phyloP scores from a whole-genome alignment of 768 basidiomycete species.

The Rossbeevera mucosa region DNA sequence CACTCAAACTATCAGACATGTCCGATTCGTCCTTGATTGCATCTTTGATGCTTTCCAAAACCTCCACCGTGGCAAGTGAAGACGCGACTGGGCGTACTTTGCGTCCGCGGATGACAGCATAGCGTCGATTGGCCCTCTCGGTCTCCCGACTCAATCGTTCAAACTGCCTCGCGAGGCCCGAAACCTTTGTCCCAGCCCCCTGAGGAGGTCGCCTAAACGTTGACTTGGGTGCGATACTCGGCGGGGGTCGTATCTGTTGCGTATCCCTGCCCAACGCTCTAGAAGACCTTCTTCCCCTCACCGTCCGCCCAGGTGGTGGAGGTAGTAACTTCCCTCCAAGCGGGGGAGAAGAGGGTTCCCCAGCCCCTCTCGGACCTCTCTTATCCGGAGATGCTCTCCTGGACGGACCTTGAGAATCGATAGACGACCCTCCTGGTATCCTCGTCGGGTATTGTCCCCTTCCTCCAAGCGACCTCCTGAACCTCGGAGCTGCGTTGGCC shows the following conservation, averaged over 20 bases:
- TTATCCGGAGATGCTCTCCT: constrained; percentile 75
- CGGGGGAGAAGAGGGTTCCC: constrained; percentile 34
- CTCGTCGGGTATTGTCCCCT: constrained; percentile 44
- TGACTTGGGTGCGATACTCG: constrained; percentile 39
- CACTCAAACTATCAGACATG: constrained; percentile 58
- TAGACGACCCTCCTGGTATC: constrained; percentile 38
- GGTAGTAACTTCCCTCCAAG: constrained; percentile 23
- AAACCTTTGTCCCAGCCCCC: constrained; percentile 64
- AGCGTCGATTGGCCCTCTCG: constrained; percentile 71
- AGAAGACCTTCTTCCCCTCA: constrained; percentile 34
- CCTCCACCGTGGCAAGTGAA: constrained; percentile 81
- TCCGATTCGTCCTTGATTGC: constrained; percentile 86
- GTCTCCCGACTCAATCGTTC: constrained; percentile 76
- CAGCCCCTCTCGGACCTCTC: constrained; percentile 35
- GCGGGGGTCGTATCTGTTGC: constrained; percentile 38
- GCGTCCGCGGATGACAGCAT: constrained; percentile 81
- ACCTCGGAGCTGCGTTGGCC: constrained; percentile 82
- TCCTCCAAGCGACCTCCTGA: constrained; percentile 46
- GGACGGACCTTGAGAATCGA: constrained; percentile 59
- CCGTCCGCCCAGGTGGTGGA: constrained; percentile 30
- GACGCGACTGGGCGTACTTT: constrained; percentile 88
- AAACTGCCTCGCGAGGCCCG: constrained; percentile 86
- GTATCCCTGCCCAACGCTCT: constrained; percentile 37
- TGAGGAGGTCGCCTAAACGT: constrained; percentile 51
- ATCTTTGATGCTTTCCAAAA: constrained; percentile 86